A percentile compares a stretch with the other conserved stretches of the same genome.
Conservation (phyloP, 2,329 filamentous ascomycete species). For the Colletotrichum sp. region DNA sequence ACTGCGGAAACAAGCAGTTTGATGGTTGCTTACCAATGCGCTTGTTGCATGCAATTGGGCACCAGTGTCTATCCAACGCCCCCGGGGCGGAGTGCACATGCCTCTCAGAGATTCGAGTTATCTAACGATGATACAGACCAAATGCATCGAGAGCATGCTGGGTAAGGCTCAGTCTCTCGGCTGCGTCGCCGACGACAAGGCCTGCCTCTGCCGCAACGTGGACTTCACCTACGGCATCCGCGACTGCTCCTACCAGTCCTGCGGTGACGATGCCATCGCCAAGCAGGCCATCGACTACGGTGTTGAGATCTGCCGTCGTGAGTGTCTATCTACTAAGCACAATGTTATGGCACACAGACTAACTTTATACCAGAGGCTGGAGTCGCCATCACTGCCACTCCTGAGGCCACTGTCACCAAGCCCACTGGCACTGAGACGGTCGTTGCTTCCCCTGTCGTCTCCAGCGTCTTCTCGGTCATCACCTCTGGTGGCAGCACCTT, state of each 20-base stretch:
- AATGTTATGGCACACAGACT: neutral
- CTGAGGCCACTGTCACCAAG: conserved; percentile 23
- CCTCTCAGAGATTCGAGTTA: neutral
- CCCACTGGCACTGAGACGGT: conserved; percentile 10
- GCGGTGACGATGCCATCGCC: conserved; percentile 36
- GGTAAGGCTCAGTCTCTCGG: conserved; percentile 45
- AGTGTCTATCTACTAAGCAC: conserved; percentile 15
- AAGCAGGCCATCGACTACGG: conserved; percentile 43
- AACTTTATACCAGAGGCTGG: conserved; percentile 7
- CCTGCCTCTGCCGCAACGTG: conserved; percentile 52
- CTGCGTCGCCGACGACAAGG: conserved; percentile 45
- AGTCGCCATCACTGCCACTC: conserved; percentile 25
- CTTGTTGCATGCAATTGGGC: neutral
- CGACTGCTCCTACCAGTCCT: conserved; percentile 54
- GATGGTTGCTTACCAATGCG: neutral
- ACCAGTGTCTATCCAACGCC: neutral
- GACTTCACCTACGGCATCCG: conserved; percentile 56
- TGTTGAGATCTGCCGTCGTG: conserved; percentile 42
- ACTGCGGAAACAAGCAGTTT: neutral
- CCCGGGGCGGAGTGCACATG: neutral
- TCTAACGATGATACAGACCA: neutral
- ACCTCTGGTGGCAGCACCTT: conserved; percentile 40
- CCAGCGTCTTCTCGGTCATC: conserved; percentile 21
- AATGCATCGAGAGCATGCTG: conserved; percentile 43
- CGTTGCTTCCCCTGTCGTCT: conserved; percentile 3